Conservation (phyloP, 2,329 filamentous ascomycete genomes). For the Diaporthe sp. region DNA sequence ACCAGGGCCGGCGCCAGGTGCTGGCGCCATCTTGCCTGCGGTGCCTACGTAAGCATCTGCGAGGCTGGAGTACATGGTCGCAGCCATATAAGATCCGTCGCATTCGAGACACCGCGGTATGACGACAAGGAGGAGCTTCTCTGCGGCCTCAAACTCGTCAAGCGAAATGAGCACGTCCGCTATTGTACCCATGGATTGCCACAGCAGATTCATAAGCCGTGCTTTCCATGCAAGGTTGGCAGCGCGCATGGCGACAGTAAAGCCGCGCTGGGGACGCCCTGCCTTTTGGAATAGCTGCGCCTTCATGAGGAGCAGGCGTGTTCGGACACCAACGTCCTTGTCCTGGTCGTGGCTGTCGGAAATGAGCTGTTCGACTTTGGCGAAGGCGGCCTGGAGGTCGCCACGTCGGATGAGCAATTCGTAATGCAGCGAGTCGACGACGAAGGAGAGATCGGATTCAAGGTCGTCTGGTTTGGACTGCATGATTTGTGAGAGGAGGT, state of each 20-base stretch:
- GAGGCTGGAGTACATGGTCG: constrained; percentile 76
- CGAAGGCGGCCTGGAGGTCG: constrained; percentile 62
- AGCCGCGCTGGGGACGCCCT: constrained; percentile 79
- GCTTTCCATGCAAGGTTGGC: constrained; percentile 80
- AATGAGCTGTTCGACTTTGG: constrained; percentile 61
- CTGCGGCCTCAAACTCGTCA: constrained; percentile 77
- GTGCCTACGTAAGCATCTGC: constrained; percentile 85
- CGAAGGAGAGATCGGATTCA: constrained; percentile 65
- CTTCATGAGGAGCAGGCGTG: constrained; percentile 81
- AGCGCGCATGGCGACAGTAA: constrained; percentile 82
- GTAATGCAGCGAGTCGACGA: constrained; percentile 66
- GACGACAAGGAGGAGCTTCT: constrained; percentile 74
- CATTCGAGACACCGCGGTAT: constrained; percentile 84
- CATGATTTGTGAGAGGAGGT: constrained; percentile 65
- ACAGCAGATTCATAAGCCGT: constrained; percentile 77
- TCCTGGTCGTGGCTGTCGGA: constrained; percentile 58
- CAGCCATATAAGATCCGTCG: constrained; percentile 72
- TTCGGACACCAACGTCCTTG: constrained; percentile 72
- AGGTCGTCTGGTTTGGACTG: constrained; percentile 65
- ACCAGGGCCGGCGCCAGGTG: constrained; percentile 41
- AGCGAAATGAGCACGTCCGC: constrained; percentile 78
- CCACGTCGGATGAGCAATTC: constrained; percentile 64
- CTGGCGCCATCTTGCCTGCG: constrained; percentile 65
- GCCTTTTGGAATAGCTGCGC: constrained; percentile 77
- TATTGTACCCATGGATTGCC: constrained; percentile 78